These are phyloP conservation scores for Mucor irregularis DNA, from an alignment of 371 early-diverging fungal species.

Conservation along the genomic window DNA sequence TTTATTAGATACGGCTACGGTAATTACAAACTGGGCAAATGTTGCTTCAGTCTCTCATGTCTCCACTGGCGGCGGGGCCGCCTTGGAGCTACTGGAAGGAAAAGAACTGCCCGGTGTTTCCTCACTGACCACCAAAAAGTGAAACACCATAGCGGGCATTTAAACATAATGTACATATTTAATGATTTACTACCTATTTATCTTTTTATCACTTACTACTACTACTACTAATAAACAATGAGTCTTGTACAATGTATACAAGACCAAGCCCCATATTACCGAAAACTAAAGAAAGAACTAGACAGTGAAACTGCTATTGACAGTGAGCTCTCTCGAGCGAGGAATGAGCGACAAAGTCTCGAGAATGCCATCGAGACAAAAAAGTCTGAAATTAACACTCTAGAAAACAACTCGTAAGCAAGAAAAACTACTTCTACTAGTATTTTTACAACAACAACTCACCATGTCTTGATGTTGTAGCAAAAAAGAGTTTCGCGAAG, in stretches of 20 bases:
- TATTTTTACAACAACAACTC: neutral
- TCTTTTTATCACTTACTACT: no score
- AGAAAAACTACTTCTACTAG: no score
- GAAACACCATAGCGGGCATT: no score
- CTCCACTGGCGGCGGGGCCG: conserved; percentile 95
- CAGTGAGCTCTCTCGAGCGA: neutral
- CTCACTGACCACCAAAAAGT: neutral
- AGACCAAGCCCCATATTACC: conserved; percentile 21
- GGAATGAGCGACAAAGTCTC: neutral
- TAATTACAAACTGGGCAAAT: conserved; percentile 43
- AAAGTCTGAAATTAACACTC: conserved; percentile 8
- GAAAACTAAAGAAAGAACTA: conserved; percentile 6
- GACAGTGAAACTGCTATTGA: conserved; percentile 1
- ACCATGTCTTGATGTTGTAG: conserved; percentile 18
- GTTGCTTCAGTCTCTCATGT: conserved; percentile 90
- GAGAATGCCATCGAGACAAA: neutral
- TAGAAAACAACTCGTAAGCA: conserved; percentile 28
- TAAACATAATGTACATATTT: neutral
- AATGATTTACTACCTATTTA: neutral
- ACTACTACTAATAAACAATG: conserved; percentile 14
- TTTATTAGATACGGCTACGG: conserved; percentile 28
- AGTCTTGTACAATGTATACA: conserved; percentile 19
- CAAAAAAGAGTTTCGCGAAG: conserved; percentile 39
- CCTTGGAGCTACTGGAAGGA: neutral
- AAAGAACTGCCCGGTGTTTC: neutral